Conservation (phyloP, 139 green algal genomes). For the Chlamydomonas asymmetrica region DNA sequence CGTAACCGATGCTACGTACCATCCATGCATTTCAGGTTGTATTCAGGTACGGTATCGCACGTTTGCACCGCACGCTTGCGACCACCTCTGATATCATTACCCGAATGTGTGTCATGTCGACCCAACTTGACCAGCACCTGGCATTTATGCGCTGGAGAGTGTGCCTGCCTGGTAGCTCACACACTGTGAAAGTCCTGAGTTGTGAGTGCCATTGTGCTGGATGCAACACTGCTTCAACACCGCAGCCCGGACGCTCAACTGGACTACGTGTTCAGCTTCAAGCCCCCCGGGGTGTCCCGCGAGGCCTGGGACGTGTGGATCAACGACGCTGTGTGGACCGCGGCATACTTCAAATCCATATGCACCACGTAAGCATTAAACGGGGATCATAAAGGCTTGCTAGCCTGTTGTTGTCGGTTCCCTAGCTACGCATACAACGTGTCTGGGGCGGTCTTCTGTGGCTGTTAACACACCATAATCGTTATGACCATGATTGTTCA, state of each 20-base stretch:
- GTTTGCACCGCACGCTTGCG: no score
- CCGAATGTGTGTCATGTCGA: background rate
- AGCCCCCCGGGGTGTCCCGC: background rate
- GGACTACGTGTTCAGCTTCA: conserved; percentile 59
- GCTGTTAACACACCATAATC: background rate
- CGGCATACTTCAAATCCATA: conserved; percentile 60
- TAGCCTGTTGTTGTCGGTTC: background rate
- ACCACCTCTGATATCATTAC: background rate
- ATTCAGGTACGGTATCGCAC: no score
- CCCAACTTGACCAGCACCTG: no score
- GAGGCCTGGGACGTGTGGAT: conserved; percentile 42
- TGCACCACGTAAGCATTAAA: conserved; percentile 31
- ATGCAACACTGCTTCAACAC: background rate
- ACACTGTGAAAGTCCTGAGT: no score
- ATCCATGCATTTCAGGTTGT: conserved; percentile 21
- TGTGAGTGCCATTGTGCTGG: no score
- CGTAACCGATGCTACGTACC: no score
- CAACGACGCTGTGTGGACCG: conserved; percentile 22
- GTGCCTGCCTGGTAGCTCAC: no score
- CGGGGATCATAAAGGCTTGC: no score
- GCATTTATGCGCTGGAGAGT: no score
- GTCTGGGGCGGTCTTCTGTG: background rate
- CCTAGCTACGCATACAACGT: background rate
- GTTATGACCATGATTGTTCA: background rate
- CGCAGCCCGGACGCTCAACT: conserved; percentile 60